Evolutionary conservation across 1,284 basidiomycete genomes (phyloP).

Genomic region (Mycena sp.): DNA sequence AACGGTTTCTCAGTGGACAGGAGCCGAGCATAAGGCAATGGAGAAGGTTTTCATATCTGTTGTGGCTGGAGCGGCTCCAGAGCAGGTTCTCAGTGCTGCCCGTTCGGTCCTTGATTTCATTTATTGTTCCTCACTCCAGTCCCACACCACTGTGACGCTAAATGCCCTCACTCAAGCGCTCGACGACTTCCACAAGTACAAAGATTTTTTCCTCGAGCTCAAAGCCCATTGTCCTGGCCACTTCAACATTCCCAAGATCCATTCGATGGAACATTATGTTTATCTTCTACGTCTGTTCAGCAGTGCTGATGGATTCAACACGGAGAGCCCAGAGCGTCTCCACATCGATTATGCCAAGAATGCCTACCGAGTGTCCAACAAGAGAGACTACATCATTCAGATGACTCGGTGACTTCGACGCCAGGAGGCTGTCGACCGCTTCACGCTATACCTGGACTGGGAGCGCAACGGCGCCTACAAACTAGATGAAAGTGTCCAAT

Average conservation of each 20-base stretch:
- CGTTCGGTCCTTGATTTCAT: slow-evolving; percentile 29
- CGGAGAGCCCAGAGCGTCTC: too few species aligned
- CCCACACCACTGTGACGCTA: slow-evolving; percentile 28
- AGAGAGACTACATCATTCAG: slow-evolving; percentile 36
- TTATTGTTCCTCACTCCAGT: slow-evolving; percentile 27
- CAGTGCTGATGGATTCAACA: too few species aligned
- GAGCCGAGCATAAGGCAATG: slow-evolving; percentile 1
- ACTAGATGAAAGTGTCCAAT: too few species aligned
- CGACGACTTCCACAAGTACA: slow-evolving; percentile 33
- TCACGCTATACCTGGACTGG: too few species aligned
- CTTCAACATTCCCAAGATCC: slow-evolving; percentile 45
- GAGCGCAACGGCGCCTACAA: too few species aligned
- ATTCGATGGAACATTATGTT: too few species aligned
- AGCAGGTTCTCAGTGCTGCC: slow-evolving; percentile 14
- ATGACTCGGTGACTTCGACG: too few species aligned
- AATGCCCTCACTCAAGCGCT: slow-evolving; percentile 21
- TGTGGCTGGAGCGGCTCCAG: slow-evolving; percentile 19
- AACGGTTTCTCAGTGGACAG: slow-evolving; percentile 37
- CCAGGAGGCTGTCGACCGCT: too few species aligned
- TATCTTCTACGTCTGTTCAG: too few species aligned
- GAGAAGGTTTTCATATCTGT: slow-evolving; percentile 9
- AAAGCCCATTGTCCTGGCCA: slow-evolving; percentile 25
- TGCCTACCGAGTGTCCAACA: slow-evolving; percentile 40
- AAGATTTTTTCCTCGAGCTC: slow-evolving; percentile 38
- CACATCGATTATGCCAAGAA: too few species aligned